Evolutionary conservation across 169 alveolate species (phyloP).

Genomic region (Eimeria tenella): DNA sequence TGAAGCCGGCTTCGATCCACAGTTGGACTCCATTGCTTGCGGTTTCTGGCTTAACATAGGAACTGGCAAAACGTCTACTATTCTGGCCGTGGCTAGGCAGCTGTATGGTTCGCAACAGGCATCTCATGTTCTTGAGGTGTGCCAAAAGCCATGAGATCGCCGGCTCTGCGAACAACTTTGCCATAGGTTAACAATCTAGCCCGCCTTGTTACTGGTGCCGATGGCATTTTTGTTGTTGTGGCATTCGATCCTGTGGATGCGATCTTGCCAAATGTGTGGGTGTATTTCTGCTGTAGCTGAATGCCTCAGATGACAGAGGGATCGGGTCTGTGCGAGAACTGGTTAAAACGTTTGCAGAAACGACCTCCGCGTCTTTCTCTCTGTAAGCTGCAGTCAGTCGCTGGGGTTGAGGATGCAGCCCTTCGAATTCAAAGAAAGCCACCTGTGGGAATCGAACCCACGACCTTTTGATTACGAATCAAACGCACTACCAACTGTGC

Average conservation of each 20-base stretch:
- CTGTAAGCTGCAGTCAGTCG: background rate
- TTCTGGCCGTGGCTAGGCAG: constrained; percentile 94
- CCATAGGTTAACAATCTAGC: background rate
- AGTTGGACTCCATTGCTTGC: constrained; percentile 2
- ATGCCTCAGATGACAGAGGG: constrained; percentile 99
- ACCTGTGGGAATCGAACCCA: constrained; percentile 81
- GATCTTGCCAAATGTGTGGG: background rate
- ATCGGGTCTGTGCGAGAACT: constrained; percentile 97
- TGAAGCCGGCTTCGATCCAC: no score
- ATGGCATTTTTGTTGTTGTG: background rate
- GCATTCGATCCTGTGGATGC: constrained; percentile 6
- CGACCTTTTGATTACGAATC: constrained; percentile 81
- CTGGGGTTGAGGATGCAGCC: no score
- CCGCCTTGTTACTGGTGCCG: background rate
- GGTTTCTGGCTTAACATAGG: constrained; percentile 79
- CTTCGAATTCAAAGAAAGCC: constrained; percentile 4
- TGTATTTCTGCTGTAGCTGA: constrained; percentile 85
- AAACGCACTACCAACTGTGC: constrained; percentile 81
- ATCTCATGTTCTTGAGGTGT: constrained; percentile 86
- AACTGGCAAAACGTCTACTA: constrained; percentile 96
- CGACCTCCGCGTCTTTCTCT: constrained; percentile 82
- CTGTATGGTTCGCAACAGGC: constrained; percentile 91
- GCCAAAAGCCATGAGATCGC: background rate
- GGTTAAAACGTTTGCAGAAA: constrained; percentile 96
- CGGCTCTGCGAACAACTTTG: background rate